A percentile compares a stretch with the other conserved stretches of the same genome.
phyloP scores from a whole-genome alignment of 306 rosid genomes.

The Herpetospermum pedunculosum region DNA sequence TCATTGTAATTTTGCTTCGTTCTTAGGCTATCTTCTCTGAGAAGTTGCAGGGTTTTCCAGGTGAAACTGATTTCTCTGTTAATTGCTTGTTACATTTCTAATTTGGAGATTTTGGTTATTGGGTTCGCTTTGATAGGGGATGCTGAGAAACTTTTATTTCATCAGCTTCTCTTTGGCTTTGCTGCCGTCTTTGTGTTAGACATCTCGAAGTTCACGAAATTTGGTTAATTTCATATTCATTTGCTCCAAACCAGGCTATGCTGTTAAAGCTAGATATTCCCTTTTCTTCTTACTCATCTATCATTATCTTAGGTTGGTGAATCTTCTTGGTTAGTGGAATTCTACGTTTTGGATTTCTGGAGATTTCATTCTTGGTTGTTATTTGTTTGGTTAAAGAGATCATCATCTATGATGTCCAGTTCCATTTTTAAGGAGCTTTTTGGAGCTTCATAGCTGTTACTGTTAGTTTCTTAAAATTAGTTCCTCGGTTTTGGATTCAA shows the following conservation, averaged over 20 bases:
- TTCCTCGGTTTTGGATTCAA: background rate
- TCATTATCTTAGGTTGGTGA: conserved; percentile 1
- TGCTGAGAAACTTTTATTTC: conserved; percentile 5
- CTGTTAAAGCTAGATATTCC: background rate
- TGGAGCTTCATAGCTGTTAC: background rate
- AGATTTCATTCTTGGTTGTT: conserved; percentile 21
- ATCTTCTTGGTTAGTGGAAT: conserved; percentile 17
- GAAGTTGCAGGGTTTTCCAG: background rate
- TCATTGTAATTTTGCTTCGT: conserved; percentile 14
- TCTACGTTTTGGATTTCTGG: conserved; percentile 12
- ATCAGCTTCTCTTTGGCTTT: conserved; percentile 1
- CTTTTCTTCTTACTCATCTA: background rate
- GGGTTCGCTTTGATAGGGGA: background rate
- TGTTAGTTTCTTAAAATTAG: background rate
- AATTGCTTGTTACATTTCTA: background rate
- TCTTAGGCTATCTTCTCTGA: conserved; percentile 17
- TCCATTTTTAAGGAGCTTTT: background rate
- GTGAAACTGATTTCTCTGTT: background rate
- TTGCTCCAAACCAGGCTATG: background rate
- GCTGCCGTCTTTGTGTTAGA: conserved; percentile 13
- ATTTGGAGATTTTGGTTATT: background rate
- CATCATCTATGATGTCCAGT: background rate
- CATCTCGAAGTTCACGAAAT: conserved; percentile 46
- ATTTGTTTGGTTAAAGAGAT: conserved; percentile 28
- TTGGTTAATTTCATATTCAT: background rate